Evolutionary conservation across 768 basidiomycete species (phyloP).

Genomic region (Inosperma sp.): DNA sequence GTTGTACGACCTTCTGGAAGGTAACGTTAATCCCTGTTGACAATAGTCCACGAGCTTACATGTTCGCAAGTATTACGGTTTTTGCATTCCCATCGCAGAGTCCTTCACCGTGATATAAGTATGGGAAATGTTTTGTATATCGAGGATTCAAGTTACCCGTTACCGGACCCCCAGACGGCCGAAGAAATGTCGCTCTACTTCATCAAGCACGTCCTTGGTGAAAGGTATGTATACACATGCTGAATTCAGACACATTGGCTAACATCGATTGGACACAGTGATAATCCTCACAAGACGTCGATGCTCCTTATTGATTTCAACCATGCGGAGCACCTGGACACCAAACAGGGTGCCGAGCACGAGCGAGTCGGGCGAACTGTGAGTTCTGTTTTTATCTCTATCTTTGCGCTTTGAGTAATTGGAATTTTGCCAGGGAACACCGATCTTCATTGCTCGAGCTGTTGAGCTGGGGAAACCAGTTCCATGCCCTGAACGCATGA

Average conservation of each 20-base stretch:
- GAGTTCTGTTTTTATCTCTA: neutral
- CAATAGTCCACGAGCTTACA: neutral
- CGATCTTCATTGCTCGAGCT: constrained; percentile 2
- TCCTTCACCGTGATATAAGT: constrained; percentile 5
- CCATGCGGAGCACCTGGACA: no score
- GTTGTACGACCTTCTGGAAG: neutral
- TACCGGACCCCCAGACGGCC: neutral
- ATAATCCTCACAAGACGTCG: neutral
- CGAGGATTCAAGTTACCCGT: neutral
- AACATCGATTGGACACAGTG: neutral
- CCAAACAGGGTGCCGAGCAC: neutral
- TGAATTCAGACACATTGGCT: neutral
- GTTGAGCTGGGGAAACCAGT: neutral
- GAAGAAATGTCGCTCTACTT: neutral
- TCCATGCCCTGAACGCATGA: neutral
- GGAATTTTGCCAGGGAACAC: neutral
- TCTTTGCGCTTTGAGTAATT: no score
- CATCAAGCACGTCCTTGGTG: neutral
- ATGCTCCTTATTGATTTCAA: constrained; percentile 1
- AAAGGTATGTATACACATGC: no score
- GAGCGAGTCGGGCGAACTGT: neutral
- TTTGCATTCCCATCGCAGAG: neutral
- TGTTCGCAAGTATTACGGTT: constrained; percentile 3
- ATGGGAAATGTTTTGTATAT: neutral
- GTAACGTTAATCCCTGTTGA: neutral